Conservation (phyloP, 768 basidiomycete genomes). For the Hypholoma sublateritium region DNA sequence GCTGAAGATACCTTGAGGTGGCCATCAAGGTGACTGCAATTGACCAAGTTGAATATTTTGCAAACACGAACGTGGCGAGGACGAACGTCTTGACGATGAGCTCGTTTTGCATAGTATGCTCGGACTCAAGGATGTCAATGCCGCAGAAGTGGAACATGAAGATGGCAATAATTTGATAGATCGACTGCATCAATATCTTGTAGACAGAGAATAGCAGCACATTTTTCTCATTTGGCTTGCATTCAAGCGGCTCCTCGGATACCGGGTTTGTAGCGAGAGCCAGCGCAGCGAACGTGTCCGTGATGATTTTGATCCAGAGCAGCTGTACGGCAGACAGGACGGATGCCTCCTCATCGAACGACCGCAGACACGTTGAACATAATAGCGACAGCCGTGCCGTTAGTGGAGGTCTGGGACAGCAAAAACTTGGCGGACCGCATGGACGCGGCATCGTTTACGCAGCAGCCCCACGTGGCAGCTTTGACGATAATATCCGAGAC, state of each 20-base stretch:
- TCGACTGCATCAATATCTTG: slow-evolving; percentile 89
- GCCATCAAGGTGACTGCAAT: slow-evolving; percentile 84
- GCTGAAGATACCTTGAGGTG: slow-evolving; percentile 83
- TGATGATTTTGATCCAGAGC: slow-evolving; percentile 98
- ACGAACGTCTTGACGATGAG: slow-evolving; percentile 77
- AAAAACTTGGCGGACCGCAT: slow-evolving; percentile 96
- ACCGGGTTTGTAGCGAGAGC: slow-evolving; percentile 99
- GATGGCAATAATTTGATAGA: slow-evolving; percentile 81
- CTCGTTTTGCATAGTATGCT: slow-evolving; percentile 36
- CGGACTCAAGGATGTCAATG: slow-evolving; percentile 62
- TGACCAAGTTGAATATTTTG: slow-evolving; percentile 95
- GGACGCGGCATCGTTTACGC: slow-evolving; percentile 98
- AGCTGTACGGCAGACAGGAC: slow-evolving; percentile 94
- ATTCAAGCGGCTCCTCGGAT: slow-evolving; percentile 71
- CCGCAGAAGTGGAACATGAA: slow-evolving; percentile 92
- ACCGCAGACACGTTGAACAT: slow-evolving; percentile 93
- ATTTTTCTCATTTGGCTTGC: slow-evolving; percentile 88
- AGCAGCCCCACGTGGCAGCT: slow-evolving; percentile 99
- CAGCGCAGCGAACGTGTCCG: slow-evolving; percentile 98
- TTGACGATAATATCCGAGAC: slow-evolving; percentile 98
- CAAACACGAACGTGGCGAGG: slow-evolving; percentile 98
- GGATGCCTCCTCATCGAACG: slow-evolving; percentile 70
- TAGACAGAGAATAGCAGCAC: slow-evolving; percentile 88
- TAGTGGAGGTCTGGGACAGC: slow-evolving; percentile 93
- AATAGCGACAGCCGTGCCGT: slow-evolving; percentile 93